Conservation (phyloP, 2,329 filamentous ascomycete species). For the Fusarium udum region DNA sequence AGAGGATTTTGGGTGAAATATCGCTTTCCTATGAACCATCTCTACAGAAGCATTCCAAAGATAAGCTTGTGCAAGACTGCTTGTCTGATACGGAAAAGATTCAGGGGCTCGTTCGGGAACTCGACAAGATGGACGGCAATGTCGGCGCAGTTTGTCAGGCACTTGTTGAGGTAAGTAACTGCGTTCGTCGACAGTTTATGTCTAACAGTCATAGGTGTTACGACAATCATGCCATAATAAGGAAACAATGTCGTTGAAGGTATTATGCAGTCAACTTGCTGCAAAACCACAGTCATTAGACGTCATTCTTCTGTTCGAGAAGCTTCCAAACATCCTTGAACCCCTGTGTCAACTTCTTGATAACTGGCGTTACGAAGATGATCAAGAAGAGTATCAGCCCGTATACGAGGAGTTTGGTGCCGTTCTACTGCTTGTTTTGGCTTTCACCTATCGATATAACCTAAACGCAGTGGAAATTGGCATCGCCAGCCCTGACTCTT, state of each 20-base stretch:
- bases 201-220: conserved; percentile 63
- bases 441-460: conserved; percentile 79
- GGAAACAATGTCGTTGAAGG: conserved; percentile 83
- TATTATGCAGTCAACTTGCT: conserved; percentile 76
- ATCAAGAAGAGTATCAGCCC: conserved; percentile 84
- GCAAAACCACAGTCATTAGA: conserved; percentile 77
- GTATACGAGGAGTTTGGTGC: conserved; percentile 88
- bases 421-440: conserved; percentile 76
- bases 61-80: conserved; percentile 81
- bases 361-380: conserved; percentile 82
- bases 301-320: conserved; percentile 79
- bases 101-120: conserved; percentile 79
- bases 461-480: conserved; percentile 73
- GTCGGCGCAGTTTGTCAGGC: conserved; percentile 86
- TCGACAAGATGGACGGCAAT: conserved; percentile 92
- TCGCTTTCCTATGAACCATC: conserved; percentile 81
- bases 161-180: conserved; percentile 69
- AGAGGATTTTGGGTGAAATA: conserved; percentile 83
- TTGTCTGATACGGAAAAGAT: conserved; percentile 78
- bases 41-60: conserved; percentile 78
- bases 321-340: conserved; percentile 72
- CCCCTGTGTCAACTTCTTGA: conserved; percentile 81
- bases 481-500: conserved; percentile 66
- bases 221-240: conserved; percentile 74
- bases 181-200: not conserved